Conservation (phyloP, 2,329 filamentous ascomycete species). For the Scolecobasidium constrictum region DNA sequence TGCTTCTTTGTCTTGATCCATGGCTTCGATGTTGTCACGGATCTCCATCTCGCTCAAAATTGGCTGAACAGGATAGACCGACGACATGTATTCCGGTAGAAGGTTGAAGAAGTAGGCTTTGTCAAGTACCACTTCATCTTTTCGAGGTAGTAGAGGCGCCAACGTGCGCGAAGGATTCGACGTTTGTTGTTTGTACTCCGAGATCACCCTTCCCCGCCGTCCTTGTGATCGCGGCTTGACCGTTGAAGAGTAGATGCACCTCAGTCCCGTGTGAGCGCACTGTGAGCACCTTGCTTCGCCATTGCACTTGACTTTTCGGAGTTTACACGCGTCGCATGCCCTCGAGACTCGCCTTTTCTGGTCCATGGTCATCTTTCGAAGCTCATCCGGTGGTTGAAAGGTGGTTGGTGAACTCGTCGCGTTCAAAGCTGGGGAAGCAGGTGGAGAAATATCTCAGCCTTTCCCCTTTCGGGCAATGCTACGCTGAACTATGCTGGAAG, state of each 20-base stretch:
- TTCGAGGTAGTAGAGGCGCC: constrained; percentile 17
- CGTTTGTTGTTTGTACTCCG: constrained; percentile 27
- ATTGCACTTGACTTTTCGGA: neutral
- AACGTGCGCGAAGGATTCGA: constrained; percentile 9
- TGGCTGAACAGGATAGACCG: constrained; percentile 37
- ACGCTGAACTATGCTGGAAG: too few species aligned
- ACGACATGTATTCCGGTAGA: constrained; percentile 32
- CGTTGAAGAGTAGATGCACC: constrained; percentile 32
- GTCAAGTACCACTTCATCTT: constrained; percentile 12
- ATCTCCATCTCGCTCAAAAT: constrained; percentile 33
- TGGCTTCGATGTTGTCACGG: constrained; percentile 20
- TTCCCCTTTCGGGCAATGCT: too few species aligned
- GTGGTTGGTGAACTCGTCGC: neutral
- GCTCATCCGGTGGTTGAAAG: neutral
- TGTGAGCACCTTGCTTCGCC: neutral
- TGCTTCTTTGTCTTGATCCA: constrained; percentile 27
- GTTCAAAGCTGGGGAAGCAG: neutral
- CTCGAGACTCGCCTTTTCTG: neutral
- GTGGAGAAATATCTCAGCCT: constrained; percentile 1
- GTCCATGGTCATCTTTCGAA: neutral
- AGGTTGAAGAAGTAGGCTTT: constrained; percentile 30
- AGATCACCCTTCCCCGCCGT: constrained; percentile 30
- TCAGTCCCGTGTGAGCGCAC: constrained; percentile 28
- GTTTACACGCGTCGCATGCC: neutral
- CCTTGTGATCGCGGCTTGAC: constrained; percentile 26